Conservation (phyloP, 257 asterid genomes). For the Plantago major region DNA sequence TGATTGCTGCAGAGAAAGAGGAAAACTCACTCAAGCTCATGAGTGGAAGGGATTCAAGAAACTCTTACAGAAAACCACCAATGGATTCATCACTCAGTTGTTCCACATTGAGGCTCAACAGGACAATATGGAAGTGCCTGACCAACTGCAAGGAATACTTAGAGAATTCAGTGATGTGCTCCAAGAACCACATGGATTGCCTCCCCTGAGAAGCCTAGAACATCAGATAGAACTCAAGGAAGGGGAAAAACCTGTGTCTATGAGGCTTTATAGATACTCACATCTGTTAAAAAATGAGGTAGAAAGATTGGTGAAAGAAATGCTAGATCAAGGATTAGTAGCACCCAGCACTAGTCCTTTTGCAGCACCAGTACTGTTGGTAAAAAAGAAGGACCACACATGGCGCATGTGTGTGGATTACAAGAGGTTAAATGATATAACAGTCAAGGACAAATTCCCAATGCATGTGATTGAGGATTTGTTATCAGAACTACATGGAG, state of each 20-base stretch:
- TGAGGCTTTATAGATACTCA: too few species aligned
- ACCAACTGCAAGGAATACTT: neutral
- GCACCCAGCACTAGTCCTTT: too few species aligned
- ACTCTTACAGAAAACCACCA: neutral
- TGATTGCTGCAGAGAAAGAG: neutral
- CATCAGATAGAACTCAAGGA: too few species aligned
- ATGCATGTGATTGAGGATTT: neutral
- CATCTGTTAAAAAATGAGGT: too few species aligned
- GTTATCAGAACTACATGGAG: neutral
- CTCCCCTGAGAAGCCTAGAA: too few species aligned
- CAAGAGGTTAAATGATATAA: neutral
- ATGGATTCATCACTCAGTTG: neutral
- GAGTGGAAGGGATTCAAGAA: neutral
- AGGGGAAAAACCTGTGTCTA: too few species aligned
- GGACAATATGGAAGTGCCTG: neutral
- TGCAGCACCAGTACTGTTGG: too few species aligned
- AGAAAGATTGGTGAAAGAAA: too few species aligned
- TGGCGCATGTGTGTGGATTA: neutral
- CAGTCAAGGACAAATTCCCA: neutral
- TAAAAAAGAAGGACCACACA: too few species aligned
- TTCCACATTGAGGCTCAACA: neutral
- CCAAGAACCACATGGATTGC: too few species aligned
- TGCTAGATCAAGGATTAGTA: too few species aligned
- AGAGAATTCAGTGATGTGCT: too few species aligned
- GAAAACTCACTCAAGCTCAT: neutral